Percentiles rank a stretch among this genome's conserved stretches.
Evolutionary conservation across 176 grass and related monocot species (phyloP).

Genomic region (Eragrostis nindensis): DNA sequence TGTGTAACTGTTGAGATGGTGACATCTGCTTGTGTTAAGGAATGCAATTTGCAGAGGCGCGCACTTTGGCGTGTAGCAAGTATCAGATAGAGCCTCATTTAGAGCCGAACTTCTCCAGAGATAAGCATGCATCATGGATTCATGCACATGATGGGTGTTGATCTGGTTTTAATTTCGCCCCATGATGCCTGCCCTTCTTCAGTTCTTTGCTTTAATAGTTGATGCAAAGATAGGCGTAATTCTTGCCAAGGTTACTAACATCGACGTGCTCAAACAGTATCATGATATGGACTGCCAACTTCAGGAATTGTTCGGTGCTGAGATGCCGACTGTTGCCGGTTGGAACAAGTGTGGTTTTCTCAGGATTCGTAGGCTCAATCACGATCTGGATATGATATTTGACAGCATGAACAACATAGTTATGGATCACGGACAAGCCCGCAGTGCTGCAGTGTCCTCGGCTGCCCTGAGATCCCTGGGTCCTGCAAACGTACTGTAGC

Average conservation of each 20-base stretch:
- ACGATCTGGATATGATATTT: not conserved
- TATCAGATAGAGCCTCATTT: not conserved
- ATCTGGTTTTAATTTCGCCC: not conserved
- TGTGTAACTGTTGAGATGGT: not conserved
- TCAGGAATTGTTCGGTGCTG: not conserved
- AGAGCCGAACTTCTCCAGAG: not conserved
- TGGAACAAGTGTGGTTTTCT: constrained; percentile 27
- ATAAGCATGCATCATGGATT: not conserved
- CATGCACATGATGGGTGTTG: not conserved
- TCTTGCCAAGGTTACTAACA: constrained; percentile 4
- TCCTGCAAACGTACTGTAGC: not conserved
- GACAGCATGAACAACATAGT: constrained; percentile 23
- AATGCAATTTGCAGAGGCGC: not conserved
- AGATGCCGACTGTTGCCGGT: not conserved
- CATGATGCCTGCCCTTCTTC: constrained; percentile 7
- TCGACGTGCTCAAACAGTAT: not conserved
- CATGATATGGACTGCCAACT: constrained; percentile 1
- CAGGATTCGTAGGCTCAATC: constrained; percentile 13
- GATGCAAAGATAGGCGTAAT: not conserved
- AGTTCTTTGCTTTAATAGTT: constrained; percentile 25
- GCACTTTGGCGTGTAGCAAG: not conserved
- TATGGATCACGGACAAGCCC: constrained; percentile 19
- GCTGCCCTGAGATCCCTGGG: constrained; percentile 14
- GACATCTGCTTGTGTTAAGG: not conserved
- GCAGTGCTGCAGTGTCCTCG: not conserved